These are phyloP conservation scores for Psidium friedrichsthalianum DNA, from an alignment of 345 rosid species.

Conservation along the genomic window DNA sequence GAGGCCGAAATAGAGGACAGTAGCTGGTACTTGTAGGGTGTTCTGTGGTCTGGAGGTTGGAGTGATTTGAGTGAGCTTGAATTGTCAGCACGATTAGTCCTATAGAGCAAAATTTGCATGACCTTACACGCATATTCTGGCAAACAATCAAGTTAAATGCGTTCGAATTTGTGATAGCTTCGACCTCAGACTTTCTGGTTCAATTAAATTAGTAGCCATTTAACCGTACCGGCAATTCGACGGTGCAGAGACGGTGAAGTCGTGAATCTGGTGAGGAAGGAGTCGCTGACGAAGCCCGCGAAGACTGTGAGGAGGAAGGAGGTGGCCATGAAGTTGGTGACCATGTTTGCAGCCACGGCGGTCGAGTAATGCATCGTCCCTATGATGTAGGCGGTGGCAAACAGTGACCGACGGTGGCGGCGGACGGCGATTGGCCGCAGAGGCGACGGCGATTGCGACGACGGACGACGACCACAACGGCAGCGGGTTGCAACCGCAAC, in stretches of 20 bases:
- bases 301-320: slow-evolving; percentile 47
- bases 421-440: no score
- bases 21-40: slow-evolving; percentile 22
- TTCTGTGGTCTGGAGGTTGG: slow-evolving; percentile 17
- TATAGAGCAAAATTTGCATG: not conserved
- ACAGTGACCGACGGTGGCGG: no score
- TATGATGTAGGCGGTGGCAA: slow-evolving; percentile 31
- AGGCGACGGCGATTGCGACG: no score
- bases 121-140: not conserved
- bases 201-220: not conserved
- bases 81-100: slow-evolving; percentile 40
- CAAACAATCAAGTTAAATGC: not conserved
- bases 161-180: not conserved
- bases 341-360: slow-evolving; percentile 48
- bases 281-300: slow-evolving; percentile 50
- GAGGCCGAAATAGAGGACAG: slow-evolving; percentile 31
- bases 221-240: slow-evolving; percentile 35
- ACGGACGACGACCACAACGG: no score
- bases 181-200: not conserved
- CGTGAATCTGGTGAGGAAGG: slow-evolving; percentile 38
- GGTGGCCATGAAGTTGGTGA: slow-evolving; percentile 61
- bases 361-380: slow-evolving; percentile 34
- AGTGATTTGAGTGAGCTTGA: slow-evolving; percentile 33
- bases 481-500: no score
- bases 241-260: slow-evolving; percentile 26